A percentile compares a stretch with the other conserved stretches of the same genome.
Conservation (phyloP, 306 rosid genomes). For the Castanea sativa region DNA sequence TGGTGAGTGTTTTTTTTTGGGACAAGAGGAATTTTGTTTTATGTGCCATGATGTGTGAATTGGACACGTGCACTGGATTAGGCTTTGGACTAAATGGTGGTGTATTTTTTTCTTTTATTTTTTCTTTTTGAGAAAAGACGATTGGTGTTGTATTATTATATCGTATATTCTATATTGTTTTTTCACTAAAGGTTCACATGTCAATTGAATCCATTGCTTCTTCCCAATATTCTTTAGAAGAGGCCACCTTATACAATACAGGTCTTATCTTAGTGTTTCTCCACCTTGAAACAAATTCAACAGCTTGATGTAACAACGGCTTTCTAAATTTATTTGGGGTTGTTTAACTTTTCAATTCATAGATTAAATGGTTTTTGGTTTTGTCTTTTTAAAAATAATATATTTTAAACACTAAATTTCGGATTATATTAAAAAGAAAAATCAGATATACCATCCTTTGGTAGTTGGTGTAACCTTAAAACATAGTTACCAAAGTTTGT, state of each 20-base stretch:
- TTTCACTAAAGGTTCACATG: not conserved
- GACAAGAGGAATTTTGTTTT: conserved; percentile 37
- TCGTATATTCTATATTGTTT: not conserved
- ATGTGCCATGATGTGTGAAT: conserved; percentile 17
- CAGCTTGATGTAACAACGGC: not conserved
- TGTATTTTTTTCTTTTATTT: not conserved
- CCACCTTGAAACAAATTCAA: not conserved
- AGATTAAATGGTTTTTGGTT: too few species aligned
- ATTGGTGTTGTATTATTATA: too few species aligned
- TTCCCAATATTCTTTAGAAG: not conserved
- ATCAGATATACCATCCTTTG: too few species aligned
- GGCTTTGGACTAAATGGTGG: not conserved
- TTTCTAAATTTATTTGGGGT: not conserved
- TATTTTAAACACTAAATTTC: too few species aligned
- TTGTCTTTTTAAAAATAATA: too few species aligned
- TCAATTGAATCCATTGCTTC: not conserved
- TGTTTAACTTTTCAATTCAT: not conserved
- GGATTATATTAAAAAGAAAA: too few species aligned
- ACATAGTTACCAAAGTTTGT: too few species aligned
- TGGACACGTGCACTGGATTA: conserved; percentile 10
- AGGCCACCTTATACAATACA: not conserved
- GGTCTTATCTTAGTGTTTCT: not conserved
- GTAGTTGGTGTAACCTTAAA: too few species aligned
- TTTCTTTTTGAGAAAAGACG: not conserved
- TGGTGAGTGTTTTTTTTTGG: conserved; percentile 7